Base-by-base conservation (phyloP, 768 basidiomycete genomes). In the Rhodotorula babjevae region DNA sequence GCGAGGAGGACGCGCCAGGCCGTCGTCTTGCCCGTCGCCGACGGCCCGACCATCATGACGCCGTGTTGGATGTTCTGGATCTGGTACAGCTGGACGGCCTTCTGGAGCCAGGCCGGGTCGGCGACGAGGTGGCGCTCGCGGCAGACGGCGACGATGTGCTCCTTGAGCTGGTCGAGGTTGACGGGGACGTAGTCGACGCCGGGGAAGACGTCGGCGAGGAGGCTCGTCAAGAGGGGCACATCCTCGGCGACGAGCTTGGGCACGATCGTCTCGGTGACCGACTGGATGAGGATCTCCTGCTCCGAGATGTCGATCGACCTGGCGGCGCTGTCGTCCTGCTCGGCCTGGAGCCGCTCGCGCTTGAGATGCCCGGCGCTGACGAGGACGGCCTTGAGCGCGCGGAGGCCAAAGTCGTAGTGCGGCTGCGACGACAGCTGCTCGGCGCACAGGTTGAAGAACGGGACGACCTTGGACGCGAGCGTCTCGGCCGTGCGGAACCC, bases 31-130 rank as follows among this genome's bases (percentile, higher is more conserved):
- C 96, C 96, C 61, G 87, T 93, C 40, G 95, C 96, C 19, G 96
- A 97, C 2, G 96, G 89, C 1, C 96, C 95, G 42, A 99, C 96
- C 93, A 99, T 96, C 96, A 99, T 98, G 55, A 99, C 84, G 82
- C 96, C 96, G 81, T 99, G 96, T 77, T 98, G 95, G 74, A 98
- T 99, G 83, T 93, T 97, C 83, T 99, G 96, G 70, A 99, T 98
- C 81, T 98, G 96, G 81, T 97, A 98, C 10, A 99, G 86, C 80
- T 99, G 96, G 23, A 99, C 85, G 69, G 97, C 95, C 84, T 99
- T 99, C 77, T 88, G 86, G 63, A 93, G 85, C 95, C 96, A 99
- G 47, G 87, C 86, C 59, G 94, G 91, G 29, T 93, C 92, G 61
- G 87, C 83, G 33, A 93, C 85, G n/a, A 98, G 84, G 47, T 92